Evolutionary conservation across 2,329 filamentous ascomycete species (phyloP).

Genomic region (Geosmithia putterillii): DNA sequence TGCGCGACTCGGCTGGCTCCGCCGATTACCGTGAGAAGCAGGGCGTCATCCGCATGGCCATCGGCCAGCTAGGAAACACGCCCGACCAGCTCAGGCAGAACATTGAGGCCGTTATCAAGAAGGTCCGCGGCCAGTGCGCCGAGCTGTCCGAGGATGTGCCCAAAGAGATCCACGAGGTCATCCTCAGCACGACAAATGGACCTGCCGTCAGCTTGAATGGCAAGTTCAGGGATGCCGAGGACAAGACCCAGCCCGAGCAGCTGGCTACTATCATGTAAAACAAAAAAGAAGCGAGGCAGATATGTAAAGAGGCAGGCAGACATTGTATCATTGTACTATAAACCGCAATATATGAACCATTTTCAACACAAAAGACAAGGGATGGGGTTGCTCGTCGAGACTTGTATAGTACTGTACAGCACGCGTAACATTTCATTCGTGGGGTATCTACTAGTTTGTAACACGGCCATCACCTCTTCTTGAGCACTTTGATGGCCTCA

Average conservation of each 20-base stretch:
- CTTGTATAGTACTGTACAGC: not conserved
- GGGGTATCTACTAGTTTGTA: slow-evolving; percentile 3
- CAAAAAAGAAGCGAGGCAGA: slow-evolving; percentile 1
- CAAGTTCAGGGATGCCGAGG: slow-evolving; percentile 53
- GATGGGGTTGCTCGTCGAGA: not conserved
- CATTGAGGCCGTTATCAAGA: slow-evolving; percentile 62
- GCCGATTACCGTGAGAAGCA: slow-evolving; percentile 77
- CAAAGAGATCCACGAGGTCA: slow-evolving; percentile 43
- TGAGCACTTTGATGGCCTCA: slow-evolving; percentile 37
- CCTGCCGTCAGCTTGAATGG: slow-evolving; percentile 83
- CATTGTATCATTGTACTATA: slow-evolving; percentile 25
- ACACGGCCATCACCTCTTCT: slow-evolving; percentile 18
- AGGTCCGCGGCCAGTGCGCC: slow-evolving; percentile 67
- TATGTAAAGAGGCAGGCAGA: not conserved
- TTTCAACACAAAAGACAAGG: not conserved
- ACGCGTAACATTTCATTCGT: not conserved
- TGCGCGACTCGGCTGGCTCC: slow-evolving; percentile 73
- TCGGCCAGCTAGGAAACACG: slow-evolving; percentile 82
- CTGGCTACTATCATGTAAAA: slow-evolving; percentile 42
- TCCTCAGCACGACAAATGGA: slow-evolving; percentile 77
- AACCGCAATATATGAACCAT: slow-evolving; percentile 10
- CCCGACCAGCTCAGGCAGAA: slow-evolving; percentile 80
- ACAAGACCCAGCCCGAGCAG: slow-evolving; percentile 38
- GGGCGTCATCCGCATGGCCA: slow-evolving; percentile 77
- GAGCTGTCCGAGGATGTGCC: slow-evolving; percentile 47